A percentile compares a stretch with the other conserved stretches of the same genome.
Evolutionary conservation across 2,329 filamentous ascomycete species (phyloP).

Genomic region (Pyricularia sp.): DNA sequence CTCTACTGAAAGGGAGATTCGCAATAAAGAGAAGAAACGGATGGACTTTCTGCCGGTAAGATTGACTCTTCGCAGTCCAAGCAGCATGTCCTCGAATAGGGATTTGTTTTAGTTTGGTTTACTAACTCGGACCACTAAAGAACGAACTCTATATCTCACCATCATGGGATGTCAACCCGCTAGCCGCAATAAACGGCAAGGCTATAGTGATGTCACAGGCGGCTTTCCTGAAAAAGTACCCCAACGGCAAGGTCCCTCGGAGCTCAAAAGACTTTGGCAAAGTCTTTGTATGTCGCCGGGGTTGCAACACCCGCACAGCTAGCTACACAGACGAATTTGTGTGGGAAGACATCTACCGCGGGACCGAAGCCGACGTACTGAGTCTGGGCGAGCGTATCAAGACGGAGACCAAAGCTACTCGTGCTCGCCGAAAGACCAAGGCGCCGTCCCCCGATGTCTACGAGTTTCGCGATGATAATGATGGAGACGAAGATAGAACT

Average conservation of each 20-base stretch:
- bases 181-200: constrained; percentile 82
- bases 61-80: background rate
- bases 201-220: constrained; percentile 65
- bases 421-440: constrained; percentile 26
- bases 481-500: constrained; percentile 21
- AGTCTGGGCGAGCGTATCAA: constrained; percentile 54
- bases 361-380: constrained; percentile 51
- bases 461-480: constrained; percentile 12
- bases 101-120: background rate
- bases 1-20: constrained; percentile 77
- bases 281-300: constrained; percentile 78
- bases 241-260: constrained; percentile 61
- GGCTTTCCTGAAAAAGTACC: constrained; percentile 55
- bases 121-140: constrained; percentile 21
- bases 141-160: constrained; percentile 90
- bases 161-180: constrained; percentile 73
- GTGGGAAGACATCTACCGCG: constrained; percentile 76
- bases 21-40: constrained; percentile 70
- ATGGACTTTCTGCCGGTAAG: constrained; percentile 59
- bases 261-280: constrained; percentile 66
- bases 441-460: constrained; percentile 9
- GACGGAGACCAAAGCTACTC: constrained; percentile 58
- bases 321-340: constrained; percentile 85
- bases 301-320: constrained; percentile 77
- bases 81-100: background rate